Evolutionary conservation across 768 basidiomycete species (phyloP).

Genomic region (Gymnopilus dilepis): DNA sequence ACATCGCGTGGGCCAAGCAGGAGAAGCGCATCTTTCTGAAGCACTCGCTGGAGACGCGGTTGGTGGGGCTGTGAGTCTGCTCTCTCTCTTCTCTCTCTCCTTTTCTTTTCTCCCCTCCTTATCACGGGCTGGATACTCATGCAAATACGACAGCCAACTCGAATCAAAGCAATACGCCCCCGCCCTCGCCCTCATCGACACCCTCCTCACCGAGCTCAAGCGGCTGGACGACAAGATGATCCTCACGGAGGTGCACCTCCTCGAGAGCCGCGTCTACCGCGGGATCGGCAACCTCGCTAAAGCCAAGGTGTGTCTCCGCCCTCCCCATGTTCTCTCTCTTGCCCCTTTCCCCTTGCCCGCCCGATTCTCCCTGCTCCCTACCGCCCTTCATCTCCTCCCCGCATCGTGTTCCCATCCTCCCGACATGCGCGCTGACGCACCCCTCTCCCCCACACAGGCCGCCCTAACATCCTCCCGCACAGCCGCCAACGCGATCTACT

Average conservation of each 20-base stretch:
- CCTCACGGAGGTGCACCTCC: constrained; percentile 92
- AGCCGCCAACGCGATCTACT: constrained; percentile 95
- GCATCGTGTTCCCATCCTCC: background rate
- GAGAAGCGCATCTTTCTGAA: constrained; percentile 97
- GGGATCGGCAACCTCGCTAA: constrained; percentile 89
- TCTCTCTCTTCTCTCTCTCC: background rate
- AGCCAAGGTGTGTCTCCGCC: constrained; percentile 74
- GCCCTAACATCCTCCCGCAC: constrained; percentile 90
- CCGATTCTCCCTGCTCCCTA: background rate
- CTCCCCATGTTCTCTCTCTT: background rate
- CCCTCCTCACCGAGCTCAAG: constrained; percentile 89
- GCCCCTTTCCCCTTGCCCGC: no score
- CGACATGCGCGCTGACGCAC: background rate
- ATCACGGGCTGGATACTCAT: background rate
- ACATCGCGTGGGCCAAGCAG: constrained; percentile 88
- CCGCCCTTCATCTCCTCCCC: no score
- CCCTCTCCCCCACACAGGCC: constrained; percentile 61
- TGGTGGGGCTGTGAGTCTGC: constrained; percentile 67
- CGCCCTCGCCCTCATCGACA: constrained; percentile 82
- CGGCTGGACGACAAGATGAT: constrained; percentile 97
- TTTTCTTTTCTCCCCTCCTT: background rate
- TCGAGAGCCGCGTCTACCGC: constrained; percentile 91
- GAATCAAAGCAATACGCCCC: constrained; percentile 78
- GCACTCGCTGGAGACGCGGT: constrained; percentile 89
- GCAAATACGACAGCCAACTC: constrained; percentile 57